Base-by-base conservation (phyloP, 2,329 filamentous ascomycete genomes). In the Pseudovirgaria hyperparasitica region DNA sequence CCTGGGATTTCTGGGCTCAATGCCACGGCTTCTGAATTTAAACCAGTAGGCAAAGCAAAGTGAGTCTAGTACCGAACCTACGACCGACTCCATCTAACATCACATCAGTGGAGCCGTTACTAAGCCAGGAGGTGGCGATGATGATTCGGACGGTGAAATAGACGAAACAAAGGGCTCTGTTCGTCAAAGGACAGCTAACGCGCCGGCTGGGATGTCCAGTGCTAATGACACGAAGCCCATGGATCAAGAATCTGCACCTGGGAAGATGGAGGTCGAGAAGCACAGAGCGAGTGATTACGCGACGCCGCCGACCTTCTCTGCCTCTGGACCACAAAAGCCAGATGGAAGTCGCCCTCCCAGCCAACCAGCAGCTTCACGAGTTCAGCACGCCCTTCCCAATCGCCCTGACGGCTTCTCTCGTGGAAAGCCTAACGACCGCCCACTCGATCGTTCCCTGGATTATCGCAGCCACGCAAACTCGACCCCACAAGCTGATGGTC, bases 11-110 rank as follows among this genome's bases (percentile, higher is more conserved):
- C 26, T 10, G 43, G 54, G 16, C 48, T 69, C 18, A 59, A 52
- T 37, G 62, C 76, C 10, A 67, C 61, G 10, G 78, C 76, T 7
- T 47, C 64, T 8, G 70, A 79, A 18, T 82, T 82, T 50, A 76
- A 71, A 42, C 72, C 76, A 4, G 16, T 16, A n/a, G n/a, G n/a
- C 23, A 46, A 55, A 26, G 39, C 27, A 17, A 18, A 27, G 25
- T 29, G 15, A 29, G 31, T 34, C 13, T 19, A 12, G 20, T 9
- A 9, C 14, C 9, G 14, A 13, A 10, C 5, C n/a, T n/a, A 31
- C 10, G n/a, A 25, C 10, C 8, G 19, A 25, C 22, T 12, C 25
- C 9, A 9, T 26, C n/a, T 16, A n/a, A 11, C 12, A 17, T 30
- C 13, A 17, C 6, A 26, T 22, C 17, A 14, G 20, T 29, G 23